Evolutionary conservation across 139 green algal genomes (phyloP), one percentile per base, ranked within the genome.

Genomic region (Raphidocelis subcapitata): DNA sequence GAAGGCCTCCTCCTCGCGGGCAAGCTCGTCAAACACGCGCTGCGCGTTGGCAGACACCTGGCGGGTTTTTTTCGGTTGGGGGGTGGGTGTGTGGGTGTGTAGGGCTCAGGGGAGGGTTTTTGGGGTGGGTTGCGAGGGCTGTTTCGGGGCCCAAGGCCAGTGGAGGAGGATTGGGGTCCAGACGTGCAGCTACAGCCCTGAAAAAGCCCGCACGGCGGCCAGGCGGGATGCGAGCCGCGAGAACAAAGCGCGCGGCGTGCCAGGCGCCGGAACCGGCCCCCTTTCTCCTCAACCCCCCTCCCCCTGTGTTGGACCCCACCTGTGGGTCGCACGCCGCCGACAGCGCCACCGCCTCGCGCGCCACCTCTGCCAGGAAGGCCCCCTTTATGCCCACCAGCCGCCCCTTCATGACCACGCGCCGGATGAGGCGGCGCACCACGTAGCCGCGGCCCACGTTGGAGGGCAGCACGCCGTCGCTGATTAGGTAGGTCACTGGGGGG

Each of bases 371-470:
- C 16, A 83, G 86, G 72, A 97, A 95, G 3, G 79, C 33, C 4
- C 81, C 72, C 28, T 84, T 72, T 36, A 93, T 91, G 73, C 89
- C 89, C 64, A 92, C 72, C 70, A 94, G 77, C 14, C 86, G 74
- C 21, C 85, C 89, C 84, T 94, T 93, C 80, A 97, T 92, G 32
- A 97, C 79, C 41, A 92, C 88, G 4, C 92, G 82, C 0, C 94
- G 65, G 51, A 97, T 81, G 56, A 98, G 85, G 23, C 94, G 82
- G 12, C 94, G 84, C 52, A 97, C 79, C 35, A 97, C 84, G 80
- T 98, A 98, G 37, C 94, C 94, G 5, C 94, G 77, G 5, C 93
- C 93, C 3, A 97, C 72, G 75, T 98, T 98, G 67, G 86, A 93
- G 24, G 94, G 88, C 15, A 84, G 77, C 29, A 98, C 92, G 3